Base-by-base conservation (phyloP, 805 yeast species). In the Ogataea paraovalis region DNA sequence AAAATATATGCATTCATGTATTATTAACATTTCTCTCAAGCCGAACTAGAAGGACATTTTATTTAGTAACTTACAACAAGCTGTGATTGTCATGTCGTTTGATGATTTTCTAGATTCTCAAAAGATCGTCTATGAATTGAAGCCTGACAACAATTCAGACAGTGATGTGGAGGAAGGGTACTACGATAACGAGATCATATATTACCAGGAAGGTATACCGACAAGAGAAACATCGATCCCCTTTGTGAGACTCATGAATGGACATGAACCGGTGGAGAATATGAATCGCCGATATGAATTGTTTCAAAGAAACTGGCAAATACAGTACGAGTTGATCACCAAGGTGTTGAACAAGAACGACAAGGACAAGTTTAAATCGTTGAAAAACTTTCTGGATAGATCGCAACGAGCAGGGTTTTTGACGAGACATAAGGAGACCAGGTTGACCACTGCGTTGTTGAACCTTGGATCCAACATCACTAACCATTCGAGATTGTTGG, bases 381-480 rank as follows among this genome's bases (percentile, higher is more conserved):
- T 70, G 43, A 53, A 62, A 27, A 49, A 59, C n/a, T 55, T 52
- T 50, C 34, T 66, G 43, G 27, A 56, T 41, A 39, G 48, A 19
- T 40, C 52, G 28, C 44, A 49, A 41, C n/a, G 20, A 5, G 25
- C 30, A 25, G 39, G 49, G 7, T 44, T 43, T 16, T 27, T 44
- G 22, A 43, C 41, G 14, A 23, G 16, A 1, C 10, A 23, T 18
- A 22, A n/a, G 9, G 39, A 20, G 8, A 47, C 47, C 9, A 52
- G 54, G 37, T 60, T 74, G 39, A 67, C 61, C 22, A 64, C 74
- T 5, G 68, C 70, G 10, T 58, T 75, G 43, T 52, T 75, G 9
- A 61, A 61, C 44, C 56, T 75, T 38, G 79, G 78, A 2, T 65
- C 77, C 3, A 74, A 73, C 49, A 64, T 71, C 20, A 61, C 75